Conservation (phyloP, 2,329 filamentous ascomycete genomes). For the Lomentospora prolificans region DNA sequence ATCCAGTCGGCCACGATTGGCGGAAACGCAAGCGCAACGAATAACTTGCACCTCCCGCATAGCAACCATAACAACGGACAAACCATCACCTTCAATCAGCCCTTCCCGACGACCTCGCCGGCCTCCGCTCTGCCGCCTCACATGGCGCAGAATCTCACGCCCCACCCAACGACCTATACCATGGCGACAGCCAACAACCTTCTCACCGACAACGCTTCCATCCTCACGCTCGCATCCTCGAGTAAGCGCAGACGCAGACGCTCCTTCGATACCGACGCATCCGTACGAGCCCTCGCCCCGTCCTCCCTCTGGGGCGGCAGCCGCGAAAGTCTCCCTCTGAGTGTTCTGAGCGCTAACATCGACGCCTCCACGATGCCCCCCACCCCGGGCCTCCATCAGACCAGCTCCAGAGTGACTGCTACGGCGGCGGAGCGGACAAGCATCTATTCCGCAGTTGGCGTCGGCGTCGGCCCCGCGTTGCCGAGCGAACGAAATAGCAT, state of each 20-base stretch:
- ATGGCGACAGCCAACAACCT: constrained; percentile 75
- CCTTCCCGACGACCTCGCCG: constrained; percentile 53
- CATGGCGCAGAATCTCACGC: constrained; percentile 40
- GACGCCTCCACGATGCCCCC: constrained; percentile 33
- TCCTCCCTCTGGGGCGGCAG: constrained; percentile 75
- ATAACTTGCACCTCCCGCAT: constrained; percentile 32
- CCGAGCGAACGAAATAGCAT: constrained; percentile 72
- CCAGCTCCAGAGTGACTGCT: constrained; percentile 22
- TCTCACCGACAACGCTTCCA: constrained; percentile 76
- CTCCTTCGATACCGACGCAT: constrained; percentile 78
- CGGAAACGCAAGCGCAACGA: constrained; percentile 25
- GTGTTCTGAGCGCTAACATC: constrained; percentile 64
- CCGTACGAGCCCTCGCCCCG: constrained; percentile 72
- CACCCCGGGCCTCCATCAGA: constrained; percentile 44
- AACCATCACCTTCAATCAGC: constrained; percentile 50
- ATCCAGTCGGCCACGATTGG: constrained; percentile 66
- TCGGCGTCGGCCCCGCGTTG: constrained; percentile 52
- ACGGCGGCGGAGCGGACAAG: constrained; percentile 57
- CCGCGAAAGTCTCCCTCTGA: constrained; percentile 69
- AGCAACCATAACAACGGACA: constrained; percentile 24
- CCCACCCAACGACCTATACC: constrained; percentile 61
- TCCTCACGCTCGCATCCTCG: constrained; percentile 74
- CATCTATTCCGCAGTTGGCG: constrained; percentile 62
- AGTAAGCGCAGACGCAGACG: constrained; percentile 68
- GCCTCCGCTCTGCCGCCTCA: constrained; percentile 66